Percentiles rank a stretch among this genome's conserved stretches.
These are phyloP conservation scores for Penicillium daleae DNA, from an alignment of 495 filamentous ascomycete genomes.

Conservation along the genomic window DNA sequence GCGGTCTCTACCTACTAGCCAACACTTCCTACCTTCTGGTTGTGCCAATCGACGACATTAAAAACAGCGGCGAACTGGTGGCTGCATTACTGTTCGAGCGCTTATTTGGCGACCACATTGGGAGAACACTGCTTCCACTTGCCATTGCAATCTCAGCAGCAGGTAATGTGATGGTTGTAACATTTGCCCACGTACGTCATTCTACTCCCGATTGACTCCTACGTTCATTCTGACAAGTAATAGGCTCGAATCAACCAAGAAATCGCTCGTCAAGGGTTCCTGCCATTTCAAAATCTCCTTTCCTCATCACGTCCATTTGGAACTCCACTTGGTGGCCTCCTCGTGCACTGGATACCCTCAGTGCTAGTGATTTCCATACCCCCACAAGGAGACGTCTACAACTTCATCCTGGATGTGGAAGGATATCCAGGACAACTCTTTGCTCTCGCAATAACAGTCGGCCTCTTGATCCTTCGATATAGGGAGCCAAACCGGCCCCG, in stretches of 20 bases:
- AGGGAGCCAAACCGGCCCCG: constrained; percentile 62
- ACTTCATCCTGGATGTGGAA: constrained; percentile 74
- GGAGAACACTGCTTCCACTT: constrained; percentile 61
- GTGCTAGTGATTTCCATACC: constrained; percentile 67
- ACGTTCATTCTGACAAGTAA: neutral
- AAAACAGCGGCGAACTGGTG: constrained; percentile 66
- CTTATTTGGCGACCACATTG: constrained; percentile 63
- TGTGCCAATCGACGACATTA: constrained; percentile 69
- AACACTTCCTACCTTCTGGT: constrained; percentile 74
- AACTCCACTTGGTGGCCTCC: constrained; percentile 66
- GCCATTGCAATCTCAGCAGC: constrained; percentile 68
- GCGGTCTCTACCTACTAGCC: constrained; percentile 65
- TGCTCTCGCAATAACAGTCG: constrained; percentile 60
- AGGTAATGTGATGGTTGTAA: constrained; percentile 80
- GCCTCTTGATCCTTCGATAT: constrained; percentile 64
- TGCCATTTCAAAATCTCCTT: constrained; percentile 64
- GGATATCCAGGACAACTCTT: constrained; percentile 69
- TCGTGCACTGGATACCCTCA: constrained; percentile 71
- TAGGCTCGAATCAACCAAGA: constrained; percentile 73
- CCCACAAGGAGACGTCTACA: constrained; percentile 67
- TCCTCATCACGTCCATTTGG: constrained; percentile 70
- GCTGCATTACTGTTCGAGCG: constrained; percentile 69
- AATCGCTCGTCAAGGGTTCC: constrained; percentile 68
- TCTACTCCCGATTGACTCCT: neutral
- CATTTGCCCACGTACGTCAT: constrained; percentile 60